Percentiles rank a stretch among this genome's conserved stretches.
Evolutionary conservation across 805 yeast genomes (phyloP).

Genomic region (Maudiozyma serrabonitensis): DNA sequence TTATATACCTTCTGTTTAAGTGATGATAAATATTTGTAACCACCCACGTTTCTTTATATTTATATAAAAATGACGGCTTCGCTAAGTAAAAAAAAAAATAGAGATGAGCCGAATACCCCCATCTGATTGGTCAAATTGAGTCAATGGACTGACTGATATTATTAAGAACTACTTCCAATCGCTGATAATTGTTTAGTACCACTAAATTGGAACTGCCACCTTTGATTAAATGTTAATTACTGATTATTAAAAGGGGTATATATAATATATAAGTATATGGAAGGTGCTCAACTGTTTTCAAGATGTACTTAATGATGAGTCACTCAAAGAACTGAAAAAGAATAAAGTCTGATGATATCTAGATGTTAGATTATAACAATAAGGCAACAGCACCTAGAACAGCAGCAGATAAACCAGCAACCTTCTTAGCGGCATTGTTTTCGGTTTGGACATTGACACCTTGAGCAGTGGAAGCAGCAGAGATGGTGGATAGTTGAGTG

Average conservation of each 20-base stretch:
- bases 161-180: no score
- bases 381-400: slow-evolving; percentile 8
- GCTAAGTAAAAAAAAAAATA: no score
- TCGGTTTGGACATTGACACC: slow-evolving; percentile 8
- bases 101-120: no score
- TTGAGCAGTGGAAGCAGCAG: slow-evolving; percentile 2
- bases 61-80: no score
- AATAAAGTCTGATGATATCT: no score
- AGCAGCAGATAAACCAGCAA: slow-evolving; percentile 7
- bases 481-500: slow-evolving; percentile 2
- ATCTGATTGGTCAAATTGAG: no score
- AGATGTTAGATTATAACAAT: slow-evolving; percentile 1
- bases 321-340: background rate
- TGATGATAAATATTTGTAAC: no score
- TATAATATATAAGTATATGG: background rate
- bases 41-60: no score
- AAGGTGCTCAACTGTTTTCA: background rate
- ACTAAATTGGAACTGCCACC: no score
- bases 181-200: no score
- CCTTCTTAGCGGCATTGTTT: slow-evolving; percentile 7
- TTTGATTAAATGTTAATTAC: background rate
- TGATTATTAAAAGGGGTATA: background rate
- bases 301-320: background rate
- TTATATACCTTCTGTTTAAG: no score
- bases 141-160: no score